Conservation (phyloP, 2,329 filamentous ascomycete genomes). For the Furcasterigmium furcatum region DNA sequence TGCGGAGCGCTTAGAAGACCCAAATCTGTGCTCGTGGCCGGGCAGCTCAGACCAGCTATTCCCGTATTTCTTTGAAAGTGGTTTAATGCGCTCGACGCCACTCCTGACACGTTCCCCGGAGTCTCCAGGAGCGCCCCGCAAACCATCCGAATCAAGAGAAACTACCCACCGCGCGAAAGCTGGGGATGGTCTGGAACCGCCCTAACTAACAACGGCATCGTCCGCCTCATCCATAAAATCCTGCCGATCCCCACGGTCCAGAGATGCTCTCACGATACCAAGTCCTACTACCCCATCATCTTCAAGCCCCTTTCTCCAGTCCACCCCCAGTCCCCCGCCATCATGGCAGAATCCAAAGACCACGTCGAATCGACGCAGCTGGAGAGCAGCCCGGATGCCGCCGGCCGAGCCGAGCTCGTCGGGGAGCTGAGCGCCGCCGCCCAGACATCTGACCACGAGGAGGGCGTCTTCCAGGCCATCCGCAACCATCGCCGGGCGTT, state of each 20-base stretch:
- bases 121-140: too few species aligned
- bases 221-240: too few species aligned
- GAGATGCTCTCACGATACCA: neutral
- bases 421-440: neutral
- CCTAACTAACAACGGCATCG: too few species aligned
- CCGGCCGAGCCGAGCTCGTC: neutral
- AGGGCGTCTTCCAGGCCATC: constrained; percentile 15
- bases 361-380: neutral
- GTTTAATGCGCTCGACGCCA: neutral
- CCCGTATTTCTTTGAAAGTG: neutral
- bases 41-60: too few species aligned
- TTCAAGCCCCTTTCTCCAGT: neutral
- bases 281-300: neutral
- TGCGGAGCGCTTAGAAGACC: neutral
- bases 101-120: too few species aligned
- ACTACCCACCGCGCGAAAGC: neutral
- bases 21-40: too few species aligned
- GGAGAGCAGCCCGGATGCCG: neutral
- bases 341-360: neutral
- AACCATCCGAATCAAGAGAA: neutral
- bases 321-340: neutral
- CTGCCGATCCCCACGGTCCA: neutral
- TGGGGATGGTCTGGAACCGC: too few species aligned
- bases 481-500: constrained; percentile 19
- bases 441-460: constrained; percentile 14